Evolutionary conservation across 768 basidiomycete genomes (phyloP).

Genomic region (Holtermanniella nyarrowii): DNA sequence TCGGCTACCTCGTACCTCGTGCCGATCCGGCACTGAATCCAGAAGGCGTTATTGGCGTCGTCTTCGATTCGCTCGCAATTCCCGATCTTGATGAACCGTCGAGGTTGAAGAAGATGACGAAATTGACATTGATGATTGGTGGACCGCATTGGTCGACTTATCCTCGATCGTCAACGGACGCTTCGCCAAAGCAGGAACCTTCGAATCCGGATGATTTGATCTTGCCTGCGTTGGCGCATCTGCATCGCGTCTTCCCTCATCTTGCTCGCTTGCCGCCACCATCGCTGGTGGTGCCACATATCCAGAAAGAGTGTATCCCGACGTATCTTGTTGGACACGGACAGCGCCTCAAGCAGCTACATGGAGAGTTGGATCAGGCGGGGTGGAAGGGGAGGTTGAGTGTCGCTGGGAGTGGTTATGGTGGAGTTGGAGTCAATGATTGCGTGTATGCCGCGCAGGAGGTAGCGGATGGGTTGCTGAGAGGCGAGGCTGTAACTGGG

Average conservation of each 20-base stretch:
- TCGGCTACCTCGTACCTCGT: conserved; percentile 88
- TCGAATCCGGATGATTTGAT: conserved; percentile 1
- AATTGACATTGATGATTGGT: conserved; percentile 83
- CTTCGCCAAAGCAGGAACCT: conserved; percentile 8
- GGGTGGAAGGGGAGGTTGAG: conserved; percentile 49
- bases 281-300: conserved; percentile 8
- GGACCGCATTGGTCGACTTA: conserved; percentile 54
- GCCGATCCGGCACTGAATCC: conserved; percentile 19
- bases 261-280: conserved; percentile 25
- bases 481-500: conserved; percentile 19
- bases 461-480: conserved; percentile 31
- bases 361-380: conserved; percentile 41
- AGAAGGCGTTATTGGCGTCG: conserved; percentile 55
- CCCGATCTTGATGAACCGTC: conserved; percentile 50
- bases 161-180: conserved; percentile 8
- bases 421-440: conserved; percentile 77
- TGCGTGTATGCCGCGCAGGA: conserved; percentile 65
- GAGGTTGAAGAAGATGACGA: conserved; percentile 47
- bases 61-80: conserved; percentile 79
- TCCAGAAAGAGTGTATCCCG: conserved; percentile 66
- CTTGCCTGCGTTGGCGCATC: conserved; percentile 12
- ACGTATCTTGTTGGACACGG: conserved; percentile 63
- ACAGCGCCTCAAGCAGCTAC: conserved; percentile 56
- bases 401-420: conserved; percentile 72
- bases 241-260: conserved; percentile 27